Evolutionary conservation across 805 yeast species (phyloP), one percentile per base, ranked within the genome.

Genomic region (Nematodospora valgi): DNA sequence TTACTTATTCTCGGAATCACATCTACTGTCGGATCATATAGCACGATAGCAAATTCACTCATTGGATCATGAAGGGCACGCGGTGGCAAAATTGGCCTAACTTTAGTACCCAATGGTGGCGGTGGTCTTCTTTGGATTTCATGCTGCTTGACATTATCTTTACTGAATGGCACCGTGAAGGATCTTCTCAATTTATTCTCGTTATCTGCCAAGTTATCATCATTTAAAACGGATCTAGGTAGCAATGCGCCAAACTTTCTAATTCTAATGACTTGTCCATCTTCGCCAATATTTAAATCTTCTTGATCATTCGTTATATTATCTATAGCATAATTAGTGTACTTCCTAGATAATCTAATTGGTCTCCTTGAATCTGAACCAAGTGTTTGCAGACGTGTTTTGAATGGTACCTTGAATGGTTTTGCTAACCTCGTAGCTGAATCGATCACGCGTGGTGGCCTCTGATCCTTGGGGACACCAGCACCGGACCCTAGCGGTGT

Each of bases 21-120:
- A 52, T 93, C 98, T 3, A 91, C 81, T 0, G 98, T 86, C 0
- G 98, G 98, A 57, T 93, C 98, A 52, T 87, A 93, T 29, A 93
- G 66, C 1, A 93, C 97, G 37, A 93, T 86, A 2, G 98, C 97
- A 49, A 86, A 80, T 55, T 93, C 97, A 41, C 82, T 88, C 28
- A 82, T 72, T 0, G 98, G 98, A 60, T 93, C 98, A 54, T 91
- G 94, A n/a, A 93, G 68, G 1, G 98, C 94, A 39, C 88, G 65
- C 4, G 98, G 95, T n/a, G 86, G 84, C 35, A 86, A 60, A 1
- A 76, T 67, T 2, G 78, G 73, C 43, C 78, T 76, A 24, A 82
- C 74, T 43, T 82, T 76, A 39, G 88, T 87, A 0, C 98, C 98
- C 40, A 91, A 65, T 0, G 95, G 85, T 0, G 94, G 86, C 0